Conservation (phyloP, 2,329 filamentous ascomycete genomes). For the Tolypocladium cylindrosporum region DNA sequence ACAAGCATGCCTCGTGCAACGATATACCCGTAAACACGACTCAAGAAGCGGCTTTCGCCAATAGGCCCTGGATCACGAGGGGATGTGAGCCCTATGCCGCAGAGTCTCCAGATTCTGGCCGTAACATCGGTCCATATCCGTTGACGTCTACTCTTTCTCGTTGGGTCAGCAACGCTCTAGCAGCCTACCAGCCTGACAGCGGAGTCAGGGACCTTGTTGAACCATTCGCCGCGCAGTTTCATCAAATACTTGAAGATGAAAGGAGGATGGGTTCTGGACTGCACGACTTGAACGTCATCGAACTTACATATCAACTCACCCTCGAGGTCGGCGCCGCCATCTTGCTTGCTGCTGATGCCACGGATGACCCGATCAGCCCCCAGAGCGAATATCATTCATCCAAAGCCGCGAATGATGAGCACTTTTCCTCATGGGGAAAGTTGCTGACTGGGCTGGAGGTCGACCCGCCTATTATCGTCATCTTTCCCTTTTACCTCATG, state of each 20-base stretch:
- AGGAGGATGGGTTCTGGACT: not conserved
- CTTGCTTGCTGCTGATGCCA: slow-evolving; percentile 1
- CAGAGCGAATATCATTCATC: not conserved
- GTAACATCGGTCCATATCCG: not conserved
- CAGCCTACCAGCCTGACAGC: not conserved
- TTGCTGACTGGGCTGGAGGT: slow-evolving; percentile 5
- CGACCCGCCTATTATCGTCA: slow-evolving; percentile 6
- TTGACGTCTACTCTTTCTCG: slow-evolving; percentile 1
- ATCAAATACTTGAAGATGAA: not conserved
- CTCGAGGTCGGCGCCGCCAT: slow-evolving; percentile 1
- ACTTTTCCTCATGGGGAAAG: slow-evolving; percentile 3
- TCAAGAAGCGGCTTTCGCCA: not conserved
- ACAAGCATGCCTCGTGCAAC: not conserved
- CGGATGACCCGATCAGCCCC: not conserved
- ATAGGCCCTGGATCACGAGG: not conserved
- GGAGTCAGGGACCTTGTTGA: not conserved
- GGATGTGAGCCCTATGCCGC: not conserved
- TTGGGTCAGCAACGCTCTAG: not conserved
- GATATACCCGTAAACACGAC: not conserved
- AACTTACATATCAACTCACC: slow-evolving; percentile 1
- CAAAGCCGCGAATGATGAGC: slow-evolving; percentile 1
- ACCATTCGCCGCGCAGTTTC: not conserved
- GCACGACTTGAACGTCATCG: slow-evolving; percentile 1
- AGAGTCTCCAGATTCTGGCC: not conserved
- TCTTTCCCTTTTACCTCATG: slow-evolving; percentile 7